A percentile compares a stretch with the other conserved stretches of the same genome.
Conservation (phyloP, 2,329 filamentous ascomycete genomes). For the Zymoseptoria ardabiliae region DNA sequence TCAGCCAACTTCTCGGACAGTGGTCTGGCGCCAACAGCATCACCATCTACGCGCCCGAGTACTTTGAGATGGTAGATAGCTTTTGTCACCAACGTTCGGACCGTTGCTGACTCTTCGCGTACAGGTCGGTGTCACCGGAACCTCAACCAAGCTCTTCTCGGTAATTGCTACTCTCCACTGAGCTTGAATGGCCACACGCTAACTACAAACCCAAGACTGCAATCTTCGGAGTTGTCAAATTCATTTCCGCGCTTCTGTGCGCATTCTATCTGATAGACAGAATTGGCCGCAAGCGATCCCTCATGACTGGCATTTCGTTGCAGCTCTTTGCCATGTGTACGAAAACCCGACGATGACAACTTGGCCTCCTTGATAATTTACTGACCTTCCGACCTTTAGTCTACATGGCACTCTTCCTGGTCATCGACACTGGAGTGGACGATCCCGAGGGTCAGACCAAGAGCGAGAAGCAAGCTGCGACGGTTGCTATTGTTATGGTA, state of each 20-base stretch:
- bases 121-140: slow-evolving; percentile 57
- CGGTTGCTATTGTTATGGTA: slow-evolving; percentile 50
- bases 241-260: slow-evolving; percentile 58
- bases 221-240: slow-evolving; percentile 69
- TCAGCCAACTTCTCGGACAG: slow-evolving; percentile 65
- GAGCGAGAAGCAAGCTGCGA: slow-evolving; percentile 50
- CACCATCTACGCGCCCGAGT: slow-evolving; percentile 67
- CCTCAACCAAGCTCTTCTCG: slow-evolving; percentile 51
- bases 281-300: slow-evolving; percentile 59
- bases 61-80: slow-evolving; percentile 56
- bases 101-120: slow-evolving; percentile 33
- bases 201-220: slow-evolving; percentile 41
- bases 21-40: slow-evolving; percentile 60
- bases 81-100: background rate
- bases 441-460: slow-evolving; percentile 43
- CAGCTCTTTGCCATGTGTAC: slow-evolving; percentile 37
- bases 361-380: no score
- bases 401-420: slow-evolving; percentile 47
- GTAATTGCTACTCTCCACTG: background rate
- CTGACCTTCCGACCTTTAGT: background rate
- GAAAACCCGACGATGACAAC: slow-evolving; percentile 1
- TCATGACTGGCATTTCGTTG: slow-evolving; percentile 39
- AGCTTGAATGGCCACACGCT: background rate
- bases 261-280: slow-evolving; percentile 69
- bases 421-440: slow-evolving; percentile 52